phyloP scores from a whole-genome alignment of 768 basidiomycete genomes.

The Trametes cubensis region DNA sequence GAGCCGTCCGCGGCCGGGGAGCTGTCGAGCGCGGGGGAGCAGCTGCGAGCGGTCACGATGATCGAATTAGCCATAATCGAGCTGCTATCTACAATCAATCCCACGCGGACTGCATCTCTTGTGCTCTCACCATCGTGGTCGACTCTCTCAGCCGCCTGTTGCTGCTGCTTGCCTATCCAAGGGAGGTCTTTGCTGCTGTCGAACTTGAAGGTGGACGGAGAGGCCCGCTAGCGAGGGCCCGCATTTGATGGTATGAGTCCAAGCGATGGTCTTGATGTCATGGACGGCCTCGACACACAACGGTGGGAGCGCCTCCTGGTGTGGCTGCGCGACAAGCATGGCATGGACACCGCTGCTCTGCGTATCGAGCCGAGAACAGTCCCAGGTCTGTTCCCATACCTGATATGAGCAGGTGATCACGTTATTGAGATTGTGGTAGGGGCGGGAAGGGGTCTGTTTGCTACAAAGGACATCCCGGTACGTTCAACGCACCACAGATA shows the following conservation, averaged over 20 bases:
- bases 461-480: slow-evolving; percentile 47
- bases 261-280: slow-evolving; percentile 12
- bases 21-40: neutral
- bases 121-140: slow-evolving; percentile 23
- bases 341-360: slow-evolving; percentile 42
- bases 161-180: no score
- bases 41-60: no score
- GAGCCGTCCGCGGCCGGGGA: slow-evolving; percentile 20
- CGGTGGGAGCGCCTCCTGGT: slow-evolving; percentile 30
- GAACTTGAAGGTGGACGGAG: no score
- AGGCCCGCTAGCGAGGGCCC: neutral
- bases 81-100: slow-evolving; percentile 32
- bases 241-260: slow-evolving; percentile 10
- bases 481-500: slow-evolving; percentile 22
- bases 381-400: slow-evolving; percentile 44
- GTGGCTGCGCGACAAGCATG: slow-evolving; percentile 30
- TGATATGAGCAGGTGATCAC: slow-evolving; percentile 3
- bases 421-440: slow-evolving; percentile 38
- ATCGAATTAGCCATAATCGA: neutral
- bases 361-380: slow-evolving; percentile 54
- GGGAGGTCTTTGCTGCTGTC: no score
- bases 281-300: slow-evolving; percentile 22
- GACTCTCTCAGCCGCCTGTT: neutral
- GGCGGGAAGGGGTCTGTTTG: slow-evolving; percentile 73
- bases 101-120: slow-evolving; percentile 1